Evolutionary conservation across 2,329 filamentous ascomycete genomes (phyloP), one percentile per base, ranked within the genome.

Genomic region (Penicillium aurantiogriseum): DNA sequence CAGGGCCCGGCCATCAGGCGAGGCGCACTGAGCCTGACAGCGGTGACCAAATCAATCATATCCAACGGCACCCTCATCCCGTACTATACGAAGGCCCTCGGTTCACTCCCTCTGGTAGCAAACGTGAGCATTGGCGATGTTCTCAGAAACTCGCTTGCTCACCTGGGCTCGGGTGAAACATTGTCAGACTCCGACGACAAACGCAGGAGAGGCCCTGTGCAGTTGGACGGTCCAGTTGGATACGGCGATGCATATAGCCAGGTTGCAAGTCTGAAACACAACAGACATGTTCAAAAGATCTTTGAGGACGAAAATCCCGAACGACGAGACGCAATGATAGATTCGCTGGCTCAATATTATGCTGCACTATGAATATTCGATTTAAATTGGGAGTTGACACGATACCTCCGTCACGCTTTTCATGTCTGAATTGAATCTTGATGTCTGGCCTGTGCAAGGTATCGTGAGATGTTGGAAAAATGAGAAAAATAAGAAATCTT

Each of bases 31-130:
- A 58, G 42, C 19, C 50, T 66, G 4, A 47, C 57, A 10, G 62
- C 65, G 8, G 47, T 59, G 11, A 56, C 62, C 0, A 46, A 25
- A 0, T 56, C 60, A 4, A 58, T 66, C 13, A 35, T 59, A 10
- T 67, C 54, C 43, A 58, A 67, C 15, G 59, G 56, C 39, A 62
- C 57, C 0, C 43, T 54, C 7, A 59, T 67, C 19, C 60, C 59
- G 5, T 67, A 66, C 43, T 67, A 67, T 33, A 63, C 64, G 4
- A 61, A 66, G 2, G 52, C 62, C 7, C 55, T 67, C 5, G 45
- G 40, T 2, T 45, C 59, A 8, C 57, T 67, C 4, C 59, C 60
- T 5, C 58, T 67, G 11, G 57, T 60, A 0, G 53, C 63, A 4
- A 44, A 56, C 1, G 58, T 67, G 11, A 51, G 52, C 1, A 35